Conservation (phyloP, 2,329 filamentous ascomycete genomes). For the Apiospora koreana region DNA sequence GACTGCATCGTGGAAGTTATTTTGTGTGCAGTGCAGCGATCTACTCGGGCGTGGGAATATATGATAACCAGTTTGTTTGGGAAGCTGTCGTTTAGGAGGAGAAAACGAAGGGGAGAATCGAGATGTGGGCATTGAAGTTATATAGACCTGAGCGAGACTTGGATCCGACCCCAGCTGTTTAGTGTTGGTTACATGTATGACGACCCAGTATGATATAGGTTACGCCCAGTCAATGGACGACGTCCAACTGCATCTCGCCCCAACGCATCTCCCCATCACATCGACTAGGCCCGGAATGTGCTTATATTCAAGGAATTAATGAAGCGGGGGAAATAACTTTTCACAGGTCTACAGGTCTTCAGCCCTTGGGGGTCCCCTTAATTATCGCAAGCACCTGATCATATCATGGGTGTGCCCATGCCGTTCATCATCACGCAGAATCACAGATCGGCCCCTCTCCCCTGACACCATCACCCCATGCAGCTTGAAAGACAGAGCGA, state of each 20-base stretch:
- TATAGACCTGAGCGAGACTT: background rate
- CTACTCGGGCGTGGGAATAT: no score
- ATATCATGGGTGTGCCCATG: background rate
- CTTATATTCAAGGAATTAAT: background rate
- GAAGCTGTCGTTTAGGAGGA: background rate
- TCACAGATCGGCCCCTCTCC: background rate
- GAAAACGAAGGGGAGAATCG: background rate
- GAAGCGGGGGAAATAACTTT: background rate
- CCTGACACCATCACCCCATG: background rate
- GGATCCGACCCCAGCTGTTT: background rate
- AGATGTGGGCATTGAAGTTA: background rate
- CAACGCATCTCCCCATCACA: background rate
- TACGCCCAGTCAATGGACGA: background rate
- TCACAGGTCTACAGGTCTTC: background rate
- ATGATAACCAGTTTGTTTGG: background rate
- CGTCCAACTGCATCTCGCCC: slow-evolving; percentile 1
- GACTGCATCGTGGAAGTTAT: background rate
- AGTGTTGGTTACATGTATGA: background rate
- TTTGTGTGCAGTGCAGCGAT: background rate
- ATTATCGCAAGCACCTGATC: background rate
- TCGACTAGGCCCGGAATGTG: background rate
- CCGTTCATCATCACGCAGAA: background rate
- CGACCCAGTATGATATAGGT: background rate
- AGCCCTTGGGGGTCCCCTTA: background rate
- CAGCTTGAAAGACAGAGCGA: background rate